These are phyloP conservation scores for Arthrocladium fulminans DNA, from an alignment of 2,329 filamentous ascomycete genomes.

Conservation along the genomic window DNA sequence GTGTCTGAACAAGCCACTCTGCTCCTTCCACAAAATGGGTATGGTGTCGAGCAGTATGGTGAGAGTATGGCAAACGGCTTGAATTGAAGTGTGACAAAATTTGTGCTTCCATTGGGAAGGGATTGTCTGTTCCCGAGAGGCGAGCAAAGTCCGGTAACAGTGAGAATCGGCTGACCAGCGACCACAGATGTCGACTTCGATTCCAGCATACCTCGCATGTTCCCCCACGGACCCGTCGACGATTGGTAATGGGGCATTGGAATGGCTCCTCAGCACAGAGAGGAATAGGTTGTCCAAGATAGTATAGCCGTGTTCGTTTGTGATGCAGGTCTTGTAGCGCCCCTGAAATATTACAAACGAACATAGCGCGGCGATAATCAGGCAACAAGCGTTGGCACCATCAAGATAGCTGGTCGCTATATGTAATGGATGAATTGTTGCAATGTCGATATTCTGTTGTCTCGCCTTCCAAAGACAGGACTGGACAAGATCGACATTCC, in stretches of 20 bases:
- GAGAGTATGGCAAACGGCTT: conserved; percentile 33
- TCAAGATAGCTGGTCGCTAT: conserved; percentile 32
- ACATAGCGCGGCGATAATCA: conserved; percentile 7
- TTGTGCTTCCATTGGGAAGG: conserved; percentile 36
- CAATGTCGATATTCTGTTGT: conserved; percentile 18
- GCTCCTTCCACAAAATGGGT: neutral
- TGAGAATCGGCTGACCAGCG: conserved; percentile 36
- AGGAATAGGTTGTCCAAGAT: conserved; percentile 34
- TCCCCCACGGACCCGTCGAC: conserved; percentile 25
- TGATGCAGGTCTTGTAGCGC: conserved; percentile 8
- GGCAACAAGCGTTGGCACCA: conserved; percentile 30
- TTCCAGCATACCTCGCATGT: conserved; percentile 27
- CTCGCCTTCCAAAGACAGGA: conserved; percentile 8
- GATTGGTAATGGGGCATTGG: conserved; percentile 21
- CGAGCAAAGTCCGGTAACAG: conserved; percentile 27
- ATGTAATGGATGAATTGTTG: conserved; percentile 28
- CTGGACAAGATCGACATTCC: conserved; percentile 18
- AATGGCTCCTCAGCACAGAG: conserved; percentile 31
- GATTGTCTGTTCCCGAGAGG: conserved; percentile 23
- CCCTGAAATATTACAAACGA: neutral
- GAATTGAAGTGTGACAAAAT: conserved; percentile 37
- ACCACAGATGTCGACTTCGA: conserved; percentile 37
- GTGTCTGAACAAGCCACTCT: conserved; percentile 27
- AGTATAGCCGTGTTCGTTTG: conserved; percentile 30
- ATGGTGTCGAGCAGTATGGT: conserved; percentile 14